A percentile compares a stretch with the other conserved stretches of the same genome.
Evolutionary conservation across 148 eudicot species (phyloP).

Genomic region (Persicaria maculosa): DNA sequence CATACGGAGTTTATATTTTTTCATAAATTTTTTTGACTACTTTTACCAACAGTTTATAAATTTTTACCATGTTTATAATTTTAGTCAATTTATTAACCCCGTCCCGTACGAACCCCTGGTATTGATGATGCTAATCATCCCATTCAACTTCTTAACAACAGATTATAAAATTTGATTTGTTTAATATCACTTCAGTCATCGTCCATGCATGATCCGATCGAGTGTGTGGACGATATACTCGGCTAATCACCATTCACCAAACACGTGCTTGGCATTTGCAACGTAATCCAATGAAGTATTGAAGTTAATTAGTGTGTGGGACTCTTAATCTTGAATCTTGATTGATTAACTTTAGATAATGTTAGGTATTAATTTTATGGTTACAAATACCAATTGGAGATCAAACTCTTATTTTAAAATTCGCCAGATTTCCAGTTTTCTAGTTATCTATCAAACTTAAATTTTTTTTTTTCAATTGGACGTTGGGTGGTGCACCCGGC

Average conservation of each 20-base stretch:
- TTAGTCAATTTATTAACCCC: no score
- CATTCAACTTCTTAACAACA: no score
- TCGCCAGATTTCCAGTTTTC: background rate
- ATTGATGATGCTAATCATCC: no score
- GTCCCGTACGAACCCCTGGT: no score
- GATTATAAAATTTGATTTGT: no score
- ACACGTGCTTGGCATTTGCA: background rate
- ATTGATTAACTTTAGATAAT: background rate
- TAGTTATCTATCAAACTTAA: background rate
- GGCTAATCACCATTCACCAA: background rate
- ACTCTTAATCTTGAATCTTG: background rate
- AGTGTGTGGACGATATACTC: constrained; percentile 1
- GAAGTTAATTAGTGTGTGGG: background rate
- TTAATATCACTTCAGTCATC: background rate
- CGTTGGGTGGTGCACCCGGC: no score
- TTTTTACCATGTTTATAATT: no score
- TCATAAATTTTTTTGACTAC: no score
- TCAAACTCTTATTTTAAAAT: background rate
- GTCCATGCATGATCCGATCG: background rate
- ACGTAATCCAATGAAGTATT: background rate
- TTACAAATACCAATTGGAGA: background rate
- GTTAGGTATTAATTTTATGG: background rate
- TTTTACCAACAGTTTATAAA: no score
- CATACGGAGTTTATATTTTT: no score
- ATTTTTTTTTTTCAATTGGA: background rate